Conservation (phyloP, 2,329 filamentous ascomycete genomes). For the Aspergillus novofumigatus region DNA sequence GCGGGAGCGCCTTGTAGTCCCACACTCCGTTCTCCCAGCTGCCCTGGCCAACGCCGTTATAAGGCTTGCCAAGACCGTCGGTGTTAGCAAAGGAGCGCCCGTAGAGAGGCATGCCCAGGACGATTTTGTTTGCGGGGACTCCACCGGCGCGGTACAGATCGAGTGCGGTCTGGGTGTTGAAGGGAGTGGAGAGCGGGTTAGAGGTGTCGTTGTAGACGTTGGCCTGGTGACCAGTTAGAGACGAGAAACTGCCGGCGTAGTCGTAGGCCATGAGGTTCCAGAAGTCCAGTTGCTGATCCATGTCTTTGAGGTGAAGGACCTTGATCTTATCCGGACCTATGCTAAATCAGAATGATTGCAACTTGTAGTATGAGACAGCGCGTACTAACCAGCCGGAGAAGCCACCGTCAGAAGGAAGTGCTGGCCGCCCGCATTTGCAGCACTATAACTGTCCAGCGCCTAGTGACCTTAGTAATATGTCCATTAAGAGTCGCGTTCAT, state of each 20-base stretch:
- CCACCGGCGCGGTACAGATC: constrained; percentile 63
- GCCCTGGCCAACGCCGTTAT: constrained; percentile 68
- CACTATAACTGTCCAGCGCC: constrained; percentile 41
- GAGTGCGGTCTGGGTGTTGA: constrained; percentile 69
- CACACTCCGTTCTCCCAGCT: constrained; percentile 81
- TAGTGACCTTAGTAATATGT: constrained; percentile 6
- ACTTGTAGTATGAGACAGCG: background rate
- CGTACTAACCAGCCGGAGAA: constrained; percentile 37
- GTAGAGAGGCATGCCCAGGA: constrained; percentile 89
- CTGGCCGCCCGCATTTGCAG: constrained; percentile 33
- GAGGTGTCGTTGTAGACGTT: constrained; percentile 63
- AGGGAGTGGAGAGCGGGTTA: constrained; percentile 67
- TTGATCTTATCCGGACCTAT: constrained; percentile 43
- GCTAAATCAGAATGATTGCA: background rate
- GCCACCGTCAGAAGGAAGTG: constrained; percentile 47
- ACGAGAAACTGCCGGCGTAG: constrained; percentile 77
- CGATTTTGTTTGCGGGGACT: constrained; percentile 67
- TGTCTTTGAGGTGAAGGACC: constrained; percentile 39
- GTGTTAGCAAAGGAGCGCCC: constrained; percentile 81
- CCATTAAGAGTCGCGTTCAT: background rate
- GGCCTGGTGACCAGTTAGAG: constrained; percentile 68
- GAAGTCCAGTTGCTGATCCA: constrained; percentile 48
- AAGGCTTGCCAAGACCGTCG: constrained; percentile 66
- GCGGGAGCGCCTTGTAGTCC: constrained; percentile 83
- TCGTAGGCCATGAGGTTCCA: constrained; percentile 77